Base-by-base conservation (phyloP, 2,329 filamentous ascomycete genomes). In the Apiospora sp. region DNA sequence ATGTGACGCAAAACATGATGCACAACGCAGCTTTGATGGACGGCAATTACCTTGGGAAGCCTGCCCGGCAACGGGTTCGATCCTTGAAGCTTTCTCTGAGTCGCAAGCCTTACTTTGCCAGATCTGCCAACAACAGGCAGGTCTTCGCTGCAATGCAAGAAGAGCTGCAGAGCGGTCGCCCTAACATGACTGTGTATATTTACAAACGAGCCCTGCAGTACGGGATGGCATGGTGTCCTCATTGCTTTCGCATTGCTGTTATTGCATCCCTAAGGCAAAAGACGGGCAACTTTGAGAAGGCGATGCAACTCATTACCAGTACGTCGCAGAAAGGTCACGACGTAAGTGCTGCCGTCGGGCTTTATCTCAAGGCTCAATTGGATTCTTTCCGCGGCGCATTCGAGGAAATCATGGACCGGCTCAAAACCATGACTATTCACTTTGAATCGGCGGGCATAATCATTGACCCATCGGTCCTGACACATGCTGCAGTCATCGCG, bases 201-300 rank as follows among this genome's bases (percentile, higher is more conserved):
- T 89, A 87, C 77, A 81, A 78, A 69, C 77, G 77, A 37, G 83
- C 83, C 0, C 64, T 81, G 1, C 75, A 74, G 13, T 77, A 75
- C 5, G 81, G 83, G 24, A 79, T 86, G 75, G 78, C 79, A 1
- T 81, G 81, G 73, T 84, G 82, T 41, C 76, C 77, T 3, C 81
- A 83, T 34, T 87, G 84, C 71, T 80, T 89, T 19, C 83, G 84
- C n/a, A 79, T 88, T 6, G 87, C 85, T 12, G 83, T 89, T 12
- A 75, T 83, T 13, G 86, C 86, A 1, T 80, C 83, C 19, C 76
- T 89, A 69, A 78, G 78, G 22, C 67, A 77, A 22, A 78, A 82
- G 49, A 77, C 77, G 4, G 72, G 77, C 3, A 75, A 78, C 61
- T 72, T 81, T 68, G 72, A 76, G 67, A 67, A 76, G 27, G 86